phyloP scores from a whole-genome alignment of 1,284 basidiomycete species.

The Termitomyces sp. region DNA sequence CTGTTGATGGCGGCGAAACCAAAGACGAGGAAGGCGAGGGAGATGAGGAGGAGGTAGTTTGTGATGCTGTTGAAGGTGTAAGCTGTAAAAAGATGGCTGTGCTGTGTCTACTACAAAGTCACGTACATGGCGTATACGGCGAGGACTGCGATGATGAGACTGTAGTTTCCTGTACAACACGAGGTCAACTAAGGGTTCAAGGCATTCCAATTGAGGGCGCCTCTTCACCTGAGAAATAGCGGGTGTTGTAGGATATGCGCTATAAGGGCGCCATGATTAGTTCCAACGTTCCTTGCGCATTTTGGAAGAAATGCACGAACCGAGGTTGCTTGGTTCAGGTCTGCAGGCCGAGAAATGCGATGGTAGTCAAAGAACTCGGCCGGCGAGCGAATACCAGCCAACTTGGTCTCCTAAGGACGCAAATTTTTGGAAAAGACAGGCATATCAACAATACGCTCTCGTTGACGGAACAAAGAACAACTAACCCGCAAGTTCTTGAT shows the following conservation, averaged over 20 bases:
- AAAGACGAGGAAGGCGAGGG: constrained; percentile 85
- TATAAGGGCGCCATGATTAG: constrained; percentile 25
- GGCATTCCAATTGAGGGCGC: neutral
- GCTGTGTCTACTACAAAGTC: neutral
- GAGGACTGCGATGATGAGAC: constrained; percentile 74
- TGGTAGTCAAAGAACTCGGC: constrained; percentile 88
- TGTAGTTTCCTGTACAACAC: constrained; percentile 70
- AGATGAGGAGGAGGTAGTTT: constrained; percentile 77
- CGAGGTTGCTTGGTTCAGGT: constrained; percentile 65
- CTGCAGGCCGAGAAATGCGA: constrained; percentile 77
- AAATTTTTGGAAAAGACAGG: neutral
- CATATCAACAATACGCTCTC: neutral
- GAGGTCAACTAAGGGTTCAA: neutral
- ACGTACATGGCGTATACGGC: constrained; percentile 88
- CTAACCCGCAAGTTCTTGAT: constrained; percentile 70
- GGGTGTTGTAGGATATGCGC: constrained; percentile 94
- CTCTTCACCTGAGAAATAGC: constrained; percentile 76
- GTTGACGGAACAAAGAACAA: constrained; percentile 9
- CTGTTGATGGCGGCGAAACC: constrained; percentile 89
- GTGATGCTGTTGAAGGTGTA: constrained; percentile 49
- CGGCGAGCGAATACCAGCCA: constrained; percentile 77
- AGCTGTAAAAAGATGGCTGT: neutral
- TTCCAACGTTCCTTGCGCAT: neutral
- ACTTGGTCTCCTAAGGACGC: constrained; percentile 66
- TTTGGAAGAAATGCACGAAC: constrained; percentile 36